These are phyloP conservation scores for Neurospora africana DNA, from an alignment of 495 filamentous ascomycete genomes.

Conservation along the genomic window DNA sequence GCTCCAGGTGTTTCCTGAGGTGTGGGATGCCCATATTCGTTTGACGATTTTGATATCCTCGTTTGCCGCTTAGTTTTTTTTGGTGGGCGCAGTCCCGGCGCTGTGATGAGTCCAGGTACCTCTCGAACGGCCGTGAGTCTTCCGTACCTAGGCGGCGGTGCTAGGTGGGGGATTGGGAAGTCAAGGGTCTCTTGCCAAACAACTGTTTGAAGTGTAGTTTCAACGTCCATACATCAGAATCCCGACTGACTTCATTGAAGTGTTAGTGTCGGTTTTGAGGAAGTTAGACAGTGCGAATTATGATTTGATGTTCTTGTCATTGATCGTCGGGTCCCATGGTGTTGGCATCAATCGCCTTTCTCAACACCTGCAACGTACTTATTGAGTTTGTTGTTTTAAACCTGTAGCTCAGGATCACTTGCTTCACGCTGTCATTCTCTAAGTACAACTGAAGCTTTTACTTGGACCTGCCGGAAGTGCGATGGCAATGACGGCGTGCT, in stretches of 20 bases:
- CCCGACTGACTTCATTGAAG: background rate
- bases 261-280: background rate
- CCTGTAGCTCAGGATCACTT: background rate
- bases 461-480: background rate
- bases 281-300: background rate
- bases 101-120: background rate
- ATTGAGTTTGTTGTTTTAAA: background rate
- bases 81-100: background rate
- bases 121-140: background rate
- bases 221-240: background rate
- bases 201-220: background rate
- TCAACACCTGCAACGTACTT: background rate
- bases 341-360: background rate
- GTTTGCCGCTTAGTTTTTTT: background rate
- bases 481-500: background rate
- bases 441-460: background rate
- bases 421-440: background rate
- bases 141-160: background rate
- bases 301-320: background rate
- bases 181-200: background rate
- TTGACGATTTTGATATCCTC: background rate
- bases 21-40: constrained; percentile 60
- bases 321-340: background rate
- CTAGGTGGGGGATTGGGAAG: background rate
- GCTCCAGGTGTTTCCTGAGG: constrained; percentile 46